phyloP scores from a whole-genome alignment of 805 yeast genomes.

The Starmerella stigmatis region DNA sequence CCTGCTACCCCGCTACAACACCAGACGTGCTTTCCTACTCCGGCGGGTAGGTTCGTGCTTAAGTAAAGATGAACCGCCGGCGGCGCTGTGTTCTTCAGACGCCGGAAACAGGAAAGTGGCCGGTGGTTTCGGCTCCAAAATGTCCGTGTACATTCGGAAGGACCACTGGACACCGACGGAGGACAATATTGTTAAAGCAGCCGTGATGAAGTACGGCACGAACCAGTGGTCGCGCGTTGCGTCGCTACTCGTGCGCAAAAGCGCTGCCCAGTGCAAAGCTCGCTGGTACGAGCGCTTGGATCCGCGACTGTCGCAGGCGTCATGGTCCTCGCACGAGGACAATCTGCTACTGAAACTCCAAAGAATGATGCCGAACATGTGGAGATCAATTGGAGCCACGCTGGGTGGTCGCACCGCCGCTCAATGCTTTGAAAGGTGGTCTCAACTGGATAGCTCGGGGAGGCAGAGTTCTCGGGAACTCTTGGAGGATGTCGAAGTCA shows the following conservation, averaged over 20 bases:
- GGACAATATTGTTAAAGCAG: conserved; percentile 83
- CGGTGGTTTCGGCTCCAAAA: no score
- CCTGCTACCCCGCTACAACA: no score
- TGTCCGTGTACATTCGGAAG: conserved; percentile 62
- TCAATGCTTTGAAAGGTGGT: conserved; percentile 72
- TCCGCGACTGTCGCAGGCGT: conserved; percentile 53
- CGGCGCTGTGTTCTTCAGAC: background rate
- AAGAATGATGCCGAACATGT: conserved; percentile 73
- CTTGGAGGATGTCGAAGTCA: background rate
- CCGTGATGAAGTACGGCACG: conserved; percentile 83
- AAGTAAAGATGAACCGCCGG: background rate
- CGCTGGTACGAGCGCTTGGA: conserved; percentile 85
- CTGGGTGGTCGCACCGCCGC: conserved; percentile 75
- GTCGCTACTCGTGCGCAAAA: conserved; percentile 70
- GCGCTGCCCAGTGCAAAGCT: conserved; percentile 84
- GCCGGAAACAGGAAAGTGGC: no score
- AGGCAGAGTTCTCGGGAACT: conserved; percentile 39
- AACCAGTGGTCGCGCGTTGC: conserved; percentile 93
- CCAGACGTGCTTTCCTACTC: background rate
- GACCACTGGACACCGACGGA: conserved; percentile 80
- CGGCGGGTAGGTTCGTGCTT: no score
- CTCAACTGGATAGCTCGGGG: background rate
- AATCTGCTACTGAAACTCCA: conserved; percentile 56
- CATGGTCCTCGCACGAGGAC: conserved; percentile 73
- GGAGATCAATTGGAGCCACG: conserved; percentile 76